Conservation (phyloP, 2,329 filamentous ascomycete genomes). For the Colletotrichum caudatum region DNA sequence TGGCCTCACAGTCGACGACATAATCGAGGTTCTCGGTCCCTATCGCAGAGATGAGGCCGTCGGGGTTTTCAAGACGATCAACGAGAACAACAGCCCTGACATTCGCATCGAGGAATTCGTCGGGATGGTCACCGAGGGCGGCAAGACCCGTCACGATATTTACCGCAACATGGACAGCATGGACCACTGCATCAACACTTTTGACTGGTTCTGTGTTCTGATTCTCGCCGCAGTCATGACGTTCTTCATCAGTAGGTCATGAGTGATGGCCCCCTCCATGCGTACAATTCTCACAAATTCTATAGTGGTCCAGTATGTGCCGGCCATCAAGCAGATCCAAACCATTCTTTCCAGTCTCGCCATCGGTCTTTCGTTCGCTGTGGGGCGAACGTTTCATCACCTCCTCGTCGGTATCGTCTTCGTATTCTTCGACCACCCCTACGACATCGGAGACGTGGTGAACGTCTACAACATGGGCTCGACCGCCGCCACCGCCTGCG, state of each 20-base stretch:
- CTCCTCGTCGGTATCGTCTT: constrained; percentile 78
- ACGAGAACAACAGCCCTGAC: constrained; percentile 45
- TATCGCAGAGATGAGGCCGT: constrained; percentile 45
- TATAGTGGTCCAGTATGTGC: constrained; percentile 44
- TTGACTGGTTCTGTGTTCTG: constrained; percentile 47
- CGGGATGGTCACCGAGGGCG: constrained; percentile 46
- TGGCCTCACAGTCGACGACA: constrained; percentile 43
- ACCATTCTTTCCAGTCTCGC: constrained; percentile 45
- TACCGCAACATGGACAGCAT: constrained; percentile 47
- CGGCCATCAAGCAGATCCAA: constrained; percentile 48
- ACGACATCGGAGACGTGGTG: constrained; percentile 78
- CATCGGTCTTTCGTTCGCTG: constrained; percentile 75
- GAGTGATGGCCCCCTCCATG: no score
- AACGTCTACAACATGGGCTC: constrained; percentile 63
- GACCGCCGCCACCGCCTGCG: constrained; percentile 39
- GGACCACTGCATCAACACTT: constrained; percentile 49
- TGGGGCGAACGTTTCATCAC: constrained; percentile 77
- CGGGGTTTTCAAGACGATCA: constrained; percentile 42
- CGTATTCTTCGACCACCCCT: constrained; percentile 80
- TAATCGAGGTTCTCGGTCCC: constrained; percentile 47
- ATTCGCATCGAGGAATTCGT: constrained; percentile 48
- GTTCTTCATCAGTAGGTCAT: constrained; percentile 45
- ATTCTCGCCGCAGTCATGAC: constrained; percentile 45
- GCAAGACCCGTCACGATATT: constrained; percentile 46
- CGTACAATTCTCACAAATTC: background rate